Evolutionary conservation across 2,329 filamentous ascomycete species (phyloP).

Genomic region (Alternaria brassicae): DNA sequence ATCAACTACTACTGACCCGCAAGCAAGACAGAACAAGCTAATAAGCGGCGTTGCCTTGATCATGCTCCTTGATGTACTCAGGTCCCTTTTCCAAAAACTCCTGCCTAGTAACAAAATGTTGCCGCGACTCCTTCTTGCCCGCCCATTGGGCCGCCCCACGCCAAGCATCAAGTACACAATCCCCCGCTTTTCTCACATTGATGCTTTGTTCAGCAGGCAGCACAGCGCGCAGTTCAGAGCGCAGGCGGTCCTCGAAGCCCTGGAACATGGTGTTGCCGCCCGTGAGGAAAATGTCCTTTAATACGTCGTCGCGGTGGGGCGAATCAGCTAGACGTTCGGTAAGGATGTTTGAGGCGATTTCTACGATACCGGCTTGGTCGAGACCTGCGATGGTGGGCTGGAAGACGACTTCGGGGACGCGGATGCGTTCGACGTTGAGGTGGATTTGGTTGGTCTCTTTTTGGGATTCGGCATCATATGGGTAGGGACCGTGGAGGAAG

Average conservation of each 20-base stretch:
- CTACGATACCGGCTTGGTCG: conserved; percentile 91
- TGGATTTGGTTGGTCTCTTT: conserved; percentile 87
- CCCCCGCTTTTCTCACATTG: conserved; percentile 73
- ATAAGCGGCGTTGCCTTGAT: conserved; percentile 50
- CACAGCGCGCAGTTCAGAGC: conserved; percentile 70
- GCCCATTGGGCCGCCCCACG: conserved; percentile 90
- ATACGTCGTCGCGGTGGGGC: conserved; percentile 69
- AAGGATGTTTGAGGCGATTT: conserved; percentile 89
- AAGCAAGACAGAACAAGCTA: conserved; percentile 1
- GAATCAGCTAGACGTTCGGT: conserved; percentile 74
- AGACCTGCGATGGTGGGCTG: conserved; percentile 90
- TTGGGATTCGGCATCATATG: conserved; percentile 81
- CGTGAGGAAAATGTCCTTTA: conserved; percentile 89
- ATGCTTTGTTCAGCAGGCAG: conserved; percentile 75
- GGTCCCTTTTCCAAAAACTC: conserved; percentile 92
- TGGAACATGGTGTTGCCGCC: conserved; percentile 90
- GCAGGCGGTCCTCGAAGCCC: conserved; percentile 86
- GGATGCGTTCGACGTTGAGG: conserved; percentile 94
- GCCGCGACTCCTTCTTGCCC: conserved; percentile 64
- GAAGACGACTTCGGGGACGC: conserved; percentile 91
- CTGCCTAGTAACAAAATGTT: conserved; percentile 73
- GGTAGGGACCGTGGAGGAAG: conserved; percentile 85
- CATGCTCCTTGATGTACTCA: conserved; percentile 85
- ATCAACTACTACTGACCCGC: not conserved
- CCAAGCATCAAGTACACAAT: conserved; percentile 90